Conservation (phyloP, 371 early-diverging fungal genomes). For the Zopfochytrium polystomum region DNA sequence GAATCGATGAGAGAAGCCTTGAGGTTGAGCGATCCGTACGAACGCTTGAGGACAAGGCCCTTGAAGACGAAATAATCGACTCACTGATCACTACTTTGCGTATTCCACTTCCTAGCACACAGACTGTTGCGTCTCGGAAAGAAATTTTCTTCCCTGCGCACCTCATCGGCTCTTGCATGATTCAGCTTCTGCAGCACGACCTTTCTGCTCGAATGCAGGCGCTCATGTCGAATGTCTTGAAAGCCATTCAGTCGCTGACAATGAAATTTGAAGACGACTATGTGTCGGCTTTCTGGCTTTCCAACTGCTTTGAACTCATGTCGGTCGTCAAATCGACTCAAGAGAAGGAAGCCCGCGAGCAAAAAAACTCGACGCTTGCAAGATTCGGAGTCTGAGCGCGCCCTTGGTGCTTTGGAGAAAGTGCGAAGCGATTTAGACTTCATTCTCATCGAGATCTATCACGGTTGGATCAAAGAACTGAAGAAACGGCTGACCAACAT, state of each 20-base stretch:
- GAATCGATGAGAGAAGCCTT: constrained; percentile 1
- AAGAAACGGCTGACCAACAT: constrained; percentile 89
- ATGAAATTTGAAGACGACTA: constrained; percentile 67
- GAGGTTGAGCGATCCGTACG: constrained; percentile 36
- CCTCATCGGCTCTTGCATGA: constrained; percentile 47
- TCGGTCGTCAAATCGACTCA: constrained; percentile 49
- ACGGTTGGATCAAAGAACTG: constrained; percentile 88
- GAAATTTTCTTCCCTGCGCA: constrained; percentile 30
- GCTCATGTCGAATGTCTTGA: constrained; percentile 80
- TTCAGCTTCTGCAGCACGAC: constrained; percentile 85
- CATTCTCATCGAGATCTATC: constrained; percentile 62
- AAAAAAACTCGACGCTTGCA: constrained; percentile 19
- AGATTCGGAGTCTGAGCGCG: constrained; percentile 34
- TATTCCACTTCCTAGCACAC: constrained; percentile 83
- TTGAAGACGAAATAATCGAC: constrained; percentile 84
- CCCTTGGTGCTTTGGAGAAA: constrained; percentile 41
- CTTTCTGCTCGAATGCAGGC: constrained; percentile 74
- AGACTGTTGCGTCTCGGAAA: constrained; percentile 57
- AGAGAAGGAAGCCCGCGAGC: constrained; percentile 34
- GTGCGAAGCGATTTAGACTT: constrained; percentile 56
- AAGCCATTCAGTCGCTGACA: constrained; percentile 30
- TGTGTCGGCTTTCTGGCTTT: constrained; percentile 84
- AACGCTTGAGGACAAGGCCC: constrained; percentile 62
- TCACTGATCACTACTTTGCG: constrained; percentile 81
- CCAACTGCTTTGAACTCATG: constrained; percentile 89